Percentiles rank a stretch among this genome's conserved stretches.
Conservation (phyloP, 345 rosid species). For the Leavenworthia alabamica region DNA sequence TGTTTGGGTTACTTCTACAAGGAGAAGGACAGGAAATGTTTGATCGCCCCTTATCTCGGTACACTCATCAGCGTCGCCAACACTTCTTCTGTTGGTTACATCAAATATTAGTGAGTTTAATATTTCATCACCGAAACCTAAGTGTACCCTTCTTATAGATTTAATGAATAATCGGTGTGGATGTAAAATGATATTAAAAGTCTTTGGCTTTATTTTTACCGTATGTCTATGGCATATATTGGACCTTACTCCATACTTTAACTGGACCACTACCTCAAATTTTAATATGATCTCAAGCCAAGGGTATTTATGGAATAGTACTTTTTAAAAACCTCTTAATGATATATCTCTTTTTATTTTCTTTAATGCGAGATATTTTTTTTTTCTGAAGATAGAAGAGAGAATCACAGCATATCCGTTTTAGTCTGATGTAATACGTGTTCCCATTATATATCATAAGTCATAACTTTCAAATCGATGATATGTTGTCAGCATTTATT, state of each 20-base stretch:
- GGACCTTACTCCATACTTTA: no score
- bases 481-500: not conserved
- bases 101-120: conserved; percentile 17
- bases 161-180: conserved; percentile 2
- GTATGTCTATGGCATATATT: not conserved
- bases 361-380: no score
- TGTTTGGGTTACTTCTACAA: conserved; percentile 57
- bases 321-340: no score
- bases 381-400: not conserved
- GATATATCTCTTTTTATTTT: no score
- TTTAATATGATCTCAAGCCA: no score
- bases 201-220: not conserved
- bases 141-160: not conserved
- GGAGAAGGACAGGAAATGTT: conserved; percentile 40
- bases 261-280: no score
- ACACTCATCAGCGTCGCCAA: conserved; percentile 24
- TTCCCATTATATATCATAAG: not conserved
- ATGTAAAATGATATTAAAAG: not conserved
- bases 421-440: not conserved
- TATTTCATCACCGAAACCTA: not conserved
- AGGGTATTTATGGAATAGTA: no score
- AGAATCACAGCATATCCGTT: not conserved
- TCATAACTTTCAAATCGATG: no score
- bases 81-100: conserved; percentile 28
- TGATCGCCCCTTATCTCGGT: conserved; percentile 23